These are phyloP conservation scores for Coriaria nepalensis DNA, from an alignment of 306 rosid species.

Conservation along the genomic window DNA sequence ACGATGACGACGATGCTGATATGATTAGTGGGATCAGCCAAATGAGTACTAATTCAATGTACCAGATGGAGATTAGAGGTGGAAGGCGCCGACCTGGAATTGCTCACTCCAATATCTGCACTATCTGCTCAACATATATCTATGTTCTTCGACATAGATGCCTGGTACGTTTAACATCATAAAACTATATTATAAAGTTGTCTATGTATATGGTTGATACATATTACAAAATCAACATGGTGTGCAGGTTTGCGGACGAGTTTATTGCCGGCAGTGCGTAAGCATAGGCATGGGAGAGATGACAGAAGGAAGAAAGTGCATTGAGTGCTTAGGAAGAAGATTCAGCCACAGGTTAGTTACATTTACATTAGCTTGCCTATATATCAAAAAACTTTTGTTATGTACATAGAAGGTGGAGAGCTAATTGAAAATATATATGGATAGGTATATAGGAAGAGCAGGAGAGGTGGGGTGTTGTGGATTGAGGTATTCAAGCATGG, in stretches of 20 bases:
- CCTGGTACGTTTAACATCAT: slow-evolving; percentile 26
- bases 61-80: slow-evolving; percentile 14
- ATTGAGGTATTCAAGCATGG: slow-evolving; percentile 36
- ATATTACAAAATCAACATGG: not conserved
- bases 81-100: slow-evolving; percentile 52
- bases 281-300: slow-evolving; percentile 73
- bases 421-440: not conserved
- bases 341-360: slow-evolving; percentile 78
- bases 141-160: slow-evolving; percentile 67
- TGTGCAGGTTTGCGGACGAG: slow-evolving; percentile 86
- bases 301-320: slow-evolving; percentile 84
- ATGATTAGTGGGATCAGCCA: slow-evolving; percentile 12
- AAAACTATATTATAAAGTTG: no score
- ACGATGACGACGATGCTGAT: slow-evolving; percentile 13
- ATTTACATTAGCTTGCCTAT: not conserved
- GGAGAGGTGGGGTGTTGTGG: slow-evolving; percentile 40
- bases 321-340: slow-evolving; percentile 65
- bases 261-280: slow-evolving; percentile 64
- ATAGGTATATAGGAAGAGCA: slow-evolving; percentile 62
- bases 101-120: slow-evolving; percentile 76
- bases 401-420: not conserved
- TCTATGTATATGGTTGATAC: no score
- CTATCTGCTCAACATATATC: slow-evolving; percentile 45
- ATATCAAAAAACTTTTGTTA: not conserved
- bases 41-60: slow-evolving; percentile 24